Percentiles rank a stretch among this genome's conserved stretches.
Evolutionary conservation across 1,139 yeast genomes (phyloP).

Genomic region (Geotrichum fermentans): DNA sequence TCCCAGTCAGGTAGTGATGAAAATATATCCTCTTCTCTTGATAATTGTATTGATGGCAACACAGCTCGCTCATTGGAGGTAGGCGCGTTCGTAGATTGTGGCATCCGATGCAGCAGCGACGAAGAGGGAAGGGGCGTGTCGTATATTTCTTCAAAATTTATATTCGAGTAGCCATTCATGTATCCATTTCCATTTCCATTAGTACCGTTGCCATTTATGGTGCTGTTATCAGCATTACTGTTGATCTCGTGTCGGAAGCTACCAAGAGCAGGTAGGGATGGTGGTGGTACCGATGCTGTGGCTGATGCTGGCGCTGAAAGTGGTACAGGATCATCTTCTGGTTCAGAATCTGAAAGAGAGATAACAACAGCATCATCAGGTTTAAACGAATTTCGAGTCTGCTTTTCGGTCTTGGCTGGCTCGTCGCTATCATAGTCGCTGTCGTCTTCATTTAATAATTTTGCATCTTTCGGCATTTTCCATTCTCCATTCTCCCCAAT

Average conservation of each 20-base stretch:
- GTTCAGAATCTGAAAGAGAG: conserved; percentile 15
- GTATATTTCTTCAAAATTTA: conserved; percentile 1
- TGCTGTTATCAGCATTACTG: too few species aligned
- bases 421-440: conserved; percentile 43
- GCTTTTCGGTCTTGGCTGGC: conserved; percentile 49
- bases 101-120: background rate
- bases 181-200: background rate
- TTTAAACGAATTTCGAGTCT: background rate
- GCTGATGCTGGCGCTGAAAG: background rate
- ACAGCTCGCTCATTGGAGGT: background rate
- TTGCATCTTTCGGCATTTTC: conserved; percentile 26
- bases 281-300: background rate
- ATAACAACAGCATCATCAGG: conserved; percentile 35
- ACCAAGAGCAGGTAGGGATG: too few species aligned
- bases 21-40: conserved; percentile 9
- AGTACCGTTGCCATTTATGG: background rate
- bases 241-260: too few species aligned
- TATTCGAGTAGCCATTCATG: background rate
- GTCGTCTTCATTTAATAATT: conserved; percentile 19
- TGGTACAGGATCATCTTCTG: conserved; percentile 11
- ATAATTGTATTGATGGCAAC: background rate
- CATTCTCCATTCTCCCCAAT: conserved; percentile 40
- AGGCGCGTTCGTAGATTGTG: background rate
- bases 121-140: conserved; percentile 8
- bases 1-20: conserved; percentile 17